A percentile compares a stretch with the other conserved stretches of the same genome.
phyloP scores from a whole-genome alignment of 768 basidiomycete species.

The Paxillus rubicundulus region DNA sequence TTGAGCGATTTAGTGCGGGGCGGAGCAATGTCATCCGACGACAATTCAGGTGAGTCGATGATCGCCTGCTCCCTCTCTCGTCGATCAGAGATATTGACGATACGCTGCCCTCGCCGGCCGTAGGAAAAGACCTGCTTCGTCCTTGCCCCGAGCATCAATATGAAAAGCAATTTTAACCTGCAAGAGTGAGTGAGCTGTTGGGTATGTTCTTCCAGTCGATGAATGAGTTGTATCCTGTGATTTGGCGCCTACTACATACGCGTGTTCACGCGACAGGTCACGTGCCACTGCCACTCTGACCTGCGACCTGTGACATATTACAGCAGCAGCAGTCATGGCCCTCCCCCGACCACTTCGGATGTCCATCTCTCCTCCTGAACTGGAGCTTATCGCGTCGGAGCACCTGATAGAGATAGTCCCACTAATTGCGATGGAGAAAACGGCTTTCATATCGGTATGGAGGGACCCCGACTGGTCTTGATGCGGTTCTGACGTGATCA shows the following conservation, averaged over 20 bases:
- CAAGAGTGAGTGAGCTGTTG: neutral
- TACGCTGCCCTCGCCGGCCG: slow-evolving; percentile 59
- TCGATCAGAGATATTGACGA: slow-evolving; percentile 47
- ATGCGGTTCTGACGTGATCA: slow-evolving; percentile 5
- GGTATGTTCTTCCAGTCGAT: neutral
- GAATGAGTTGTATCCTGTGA: neutral
- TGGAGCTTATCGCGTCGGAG: slow-evolving; percentile 86
- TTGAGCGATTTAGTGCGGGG: slow-evolving; percentile 7
- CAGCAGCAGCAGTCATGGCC: slow-evolving; percentile 55
- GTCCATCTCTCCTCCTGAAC: slow-evolving; percentile 78
- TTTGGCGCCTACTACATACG: neutral
- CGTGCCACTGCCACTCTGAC: slow-evolving; percentile 10
- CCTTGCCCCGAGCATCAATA: slow-evolving; percentile 52
- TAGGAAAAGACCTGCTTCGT: slow-evolving; percentile 68
- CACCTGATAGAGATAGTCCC: slow-evolving; percentile 85
- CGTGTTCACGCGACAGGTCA: slow-evolving; percentile 18
- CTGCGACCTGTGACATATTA: neutral
- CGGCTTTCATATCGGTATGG: slow-evolving; percentile 85
- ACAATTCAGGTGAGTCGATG: slow-evolving; percentile 33
- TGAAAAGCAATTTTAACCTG: neutral
- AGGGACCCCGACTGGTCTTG: slow-evolving; percentile 13
- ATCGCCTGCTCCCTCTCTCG: slow-evolving; percentile 22
- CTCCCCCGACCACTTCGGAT: slow-evolving; percentile 67
- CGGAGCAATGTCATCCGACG: slow-evolving; percentile 38
- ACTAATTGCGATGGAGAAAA: slow-evolving; percentile 85